Percentiles rank a stretch among this genome's conserved stretches.
These are phyloP conservation scores for Wallacemonas sp. DNA, from an alignment of 208 protist species.

Conservation along the genomic window DNA sequence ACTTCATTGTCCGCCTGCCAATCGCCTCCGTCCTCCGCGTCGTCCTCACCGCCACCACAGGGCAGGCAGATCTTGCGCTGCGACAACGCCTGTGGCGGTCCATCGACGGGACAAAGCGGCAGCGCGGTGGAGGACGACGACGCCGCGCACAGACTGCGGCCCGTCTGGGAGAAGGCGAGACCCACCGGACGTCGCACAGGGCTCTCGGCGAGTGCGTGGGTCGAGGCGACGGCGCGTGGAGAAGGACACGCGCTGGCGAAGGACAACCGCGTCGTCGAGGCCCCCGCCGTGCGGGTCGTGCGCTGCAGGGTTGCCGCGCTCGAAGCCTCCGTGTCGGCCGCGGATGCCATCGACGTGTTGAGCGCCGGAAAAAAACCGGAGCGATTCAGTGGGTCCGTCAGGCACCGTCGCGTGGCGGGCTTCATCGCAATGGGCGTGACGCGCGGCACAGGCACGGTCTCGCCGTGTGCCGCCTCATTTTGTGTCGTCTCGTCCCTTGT, in stretches of 20 bases:
- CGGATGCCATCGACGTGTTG: neutral
- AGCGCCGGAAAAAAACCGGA: neutral
- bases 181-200: too few relatives aligned
- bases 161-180: too few relatives aligned
- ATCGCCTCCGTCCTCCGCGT: neutral
- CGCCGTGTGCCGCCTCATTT: neutral
- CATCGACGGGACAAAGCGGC: too few relatives aligned
- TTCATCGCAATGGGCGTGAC: neutral
- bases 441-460: neutral
- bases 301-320: too few relatives aligned
- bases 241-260: too few relatives aligned
- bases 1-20: neutral
- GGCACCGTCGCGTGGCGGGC: slow-evolving; percentile 1
- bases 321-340: neutral
- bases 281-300: too few relatives aligned
- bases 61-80: slow-evolving; percentile 8
- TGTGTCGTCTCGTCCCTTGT: neutral
- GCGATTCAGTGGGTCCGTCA: neutral
- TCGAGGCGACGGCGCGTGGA: too few relatives aligned
- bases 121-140: neutral
- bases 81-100: too few relatives aligned
- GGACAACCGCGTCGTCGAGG: too few relatives aligned
- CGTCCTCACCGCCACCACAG: neutral
- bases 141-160: too few relatives aligned
- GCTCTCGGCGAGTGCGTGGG: too few relatives aligned